Base-by-base conservation (phyloP, 441 rosid genomes). In the Aquilaria agallochum region DNA sequence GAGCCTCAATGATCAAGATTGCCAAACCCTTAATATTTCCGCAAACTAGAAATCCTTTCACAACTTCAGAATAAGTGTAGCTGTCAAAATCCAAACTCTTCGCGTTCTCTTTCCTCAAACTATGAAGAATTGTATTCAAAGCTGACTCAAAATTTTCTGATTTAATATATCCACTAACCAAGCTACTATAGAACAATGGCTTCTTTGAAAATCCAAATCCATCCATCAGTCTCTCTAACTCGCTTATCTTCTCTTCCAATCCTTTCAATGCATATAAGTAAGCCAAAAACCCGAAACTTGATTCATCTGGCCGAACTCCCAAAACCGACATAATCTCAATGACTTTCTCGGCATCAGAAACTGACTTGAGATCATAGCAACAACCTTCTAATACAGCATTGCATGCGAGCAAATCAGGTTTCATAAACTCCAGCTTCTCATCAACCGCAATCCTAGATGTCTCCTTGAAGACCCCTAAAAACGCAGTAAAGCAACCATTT, bases 311-410 rank as follows among this genome's bases (percentile, higher is more conserved):
- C 80, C 71, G 79, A 71, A 88, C 70, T 53, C 86, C 84, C 73
- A 91, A 73, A 66, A 84, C 78, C 7, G 90, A 81, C 96, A 92
- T 92, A 13, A 72, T 80, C 73, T 87, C 95, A 12, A 83, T 63
- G 40, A 85, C 86, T 53, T 57, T 73, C 56, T 95, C 87, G 65
- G 97, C 96, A 74, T 86, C 90, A 53, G 53, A 49, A 34, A 86
- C 63, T 7, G 95, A 92, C 56, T 84, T 84, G 62, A 89, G 72
- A 55, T 76, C 76, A 12, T 58, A 44, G 31, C 97, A 95, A 69
- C 85, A 84, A 2, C 86, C 84, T 71, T 91, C 88, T 52, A 95
- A 72, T 53, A 97, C 95, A 0, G 85, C 82, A 65, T 89, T 95
- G 76, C 94, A 75, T 31, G 96, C 92, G 36, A 9, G 68, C 76